Evolutionary conservation across 1,284 basidiomycete species (phyloP), one percentile per base, ranked within the genome.

Genomic region (Ceratobasidium sp.): DNA sequence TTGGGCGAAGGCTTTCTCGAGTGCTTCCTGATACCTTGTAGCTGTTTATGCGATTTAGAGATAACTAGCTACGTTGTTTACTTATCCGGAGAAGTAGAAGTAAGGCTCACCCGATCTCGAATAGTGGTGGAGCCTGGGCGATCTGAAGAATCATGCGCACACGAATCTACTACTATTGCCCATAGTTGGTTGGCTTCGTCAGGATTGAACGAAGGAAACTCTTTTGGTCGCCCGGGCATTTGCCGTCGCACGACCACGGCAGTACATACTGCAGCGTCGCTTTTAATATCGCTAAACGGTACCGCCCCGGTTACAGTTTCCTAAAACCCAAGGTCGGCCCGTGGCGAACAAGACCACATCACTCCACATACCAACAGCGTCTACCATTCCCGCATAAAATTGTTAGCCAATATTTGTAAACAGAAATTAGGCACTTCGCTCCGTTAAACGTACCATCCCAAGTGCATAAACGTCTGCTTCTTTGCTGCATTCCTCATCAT

Each of bases 401-500:
- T 4, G 4, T 33, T 33, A 33, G 33, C 33, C 4, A 4, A 33
- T 33, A 4, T 33, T 33, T 33, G 2, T 33, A 33, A 4, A 33
- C 33, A 33, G 33, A 33, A 33, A 33, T 4, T 33, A 33, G 5
- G 20, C 39, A 12, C 28, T 13, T 18, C 1, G 5, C 33, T 33
- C 33, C 33, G 33, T 6, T 18, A 12, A 40, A 10, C 58, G 2
- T 3, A 66, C 67, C 67, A 69, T 51, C 26, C 67, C 67, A 55
- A 68, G 46, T 13, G 46, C 67, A 67, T 67, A 67, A 12, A 67
- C 64, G 23, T 67, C 64, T 20, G 64, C 33, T 69, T 69, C 26
- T 28, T 69, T 69, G 67, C 67, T 69, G 42, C 15, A 18, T n/a
- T 6, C 4, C 7, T 2, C 15, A 26, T n/a, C 49, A 2, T 26